Conservation (phyloP, 2,329 filamentous ascomycete species). For the Tolypocladium tropicale region DNA sequence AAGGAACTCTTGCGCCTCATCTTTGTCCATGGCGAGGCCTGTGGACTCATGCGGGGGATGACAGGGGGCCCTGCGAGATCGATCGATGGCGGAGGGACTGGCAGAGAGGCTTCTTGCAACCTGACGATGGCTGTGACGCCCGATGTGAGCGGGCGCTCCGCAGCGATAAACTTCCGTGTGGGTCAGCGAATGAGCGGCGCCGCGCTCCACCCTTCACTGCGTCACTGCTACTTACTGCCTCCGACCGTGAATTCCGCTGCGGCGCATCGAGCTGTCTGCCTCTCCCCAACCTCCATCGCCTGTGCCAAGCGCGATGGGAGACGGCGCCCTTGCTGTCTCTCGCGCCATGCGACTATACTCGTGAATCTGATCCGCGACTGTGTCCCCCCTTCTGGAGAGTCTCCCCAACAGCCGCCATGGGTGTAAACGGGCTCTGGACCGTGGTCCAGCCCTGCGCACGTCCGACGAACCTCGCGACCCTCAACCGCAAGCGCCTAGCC, state of each 20-base stretch:
- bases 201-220: background rate
- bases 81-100: background rate
- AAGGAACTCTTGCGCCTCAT: constrained; percentile 46
- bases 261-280: background rate
- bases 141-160: background rate
- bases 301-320: background rate
- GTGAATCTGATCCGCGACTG: background rate
- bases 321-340: background rate
- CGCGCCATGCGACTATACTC: background rate
- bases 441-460: constrained; percentile 91
- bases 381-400: background rate
- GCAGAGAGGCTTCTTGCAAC: background rate
- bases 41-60: background rate
- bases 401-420: constrained; percentile 48
- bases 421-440: constrained; percentile 96
- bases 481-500: constrained; percentile 91
- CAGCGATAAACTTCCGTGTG: background rate
- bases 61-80: background rate
- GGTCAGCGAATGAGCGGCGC: background rate
- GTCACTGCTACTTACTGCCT: background rate
- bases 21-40: constrained; percentile 31
- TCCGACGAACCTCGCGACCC: constrained; percentile 89
- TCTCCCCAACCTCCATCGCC: background rate
- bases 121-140: background rate
- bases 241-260: background rate